Evolutionary conservation across 352 stramenopile species (phyloP).

Genomic region (Phytopythium litorale): DNA sequence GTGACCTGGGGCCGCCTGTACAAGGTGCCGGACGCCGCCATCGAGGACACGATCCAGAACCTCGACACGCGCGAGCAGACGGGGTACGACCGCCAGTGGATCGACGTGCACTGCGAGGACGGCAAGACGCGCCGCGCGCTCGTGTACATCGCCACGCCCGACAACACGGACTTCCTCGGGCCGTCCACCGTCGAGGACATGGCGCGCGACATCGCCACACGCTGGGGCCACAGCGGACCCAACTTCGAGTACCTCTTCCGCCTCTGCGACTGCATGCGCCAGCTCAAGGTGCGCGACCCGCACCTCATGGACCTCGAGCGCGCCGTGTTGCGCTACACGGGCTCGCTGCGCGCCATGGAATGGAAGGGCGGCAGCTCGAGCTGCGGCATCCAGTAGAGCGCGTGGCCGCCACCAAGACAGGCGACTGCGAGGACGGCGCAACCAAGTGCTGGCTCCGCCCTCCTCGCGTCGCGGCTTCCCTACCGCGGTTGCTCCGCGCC

Average conservation of each 20-base stretch:
- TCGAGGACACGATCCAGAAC: constrained; percentile 68
- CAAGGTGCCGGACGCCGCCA: constrained; percentile 75
- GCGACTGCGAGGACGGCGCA: constrained; percentile 2
- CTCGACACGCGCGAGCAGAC: constrained; percentile 85
- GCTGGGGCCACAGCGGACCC: constrained; percentile 61
- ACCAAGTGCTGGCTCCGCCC: constrained; percentile 7
- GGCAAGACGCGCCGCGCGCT: constrained; percentile 59
- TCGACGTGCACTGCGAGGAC: constrained; percentile 78
- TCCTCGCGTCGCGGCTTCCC: neutral
- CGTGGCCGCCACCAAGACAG: constrained; percentile 3
- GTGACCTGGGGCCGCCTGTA: constrained; percentile 87
- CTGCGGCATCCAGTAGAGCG: constrained; percentile 46
- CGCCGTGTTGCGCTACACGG: constrained; percentile 57
- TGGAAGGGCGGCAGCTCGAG: constrained; percentile 34
- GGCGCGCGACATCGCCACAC: constrained; percentile 74
- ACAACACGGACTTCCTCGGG: constrained; percentile 84
- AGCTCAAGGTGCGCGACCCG: constrained; percentile 66
- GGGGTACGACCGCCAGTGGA: constrained; percentile 73
- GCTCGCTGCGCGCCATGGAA: constrained; percentile 22
- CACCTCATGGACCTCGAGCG: constrained; percentile 72
- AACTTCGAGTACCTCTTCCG: constrained; percentile 87
- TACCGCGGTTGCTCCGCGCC: neutral
- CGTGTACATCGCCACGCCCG: constrained; percentile 82
- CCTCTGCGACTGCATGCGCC: constrained; percentile 77
- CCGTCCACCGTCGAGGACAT: constrained; percentile 67